Evolutionary conservation across 2,329 filamentous ascomycete species (phyloP).

Genomic region (Lecanicillium sp.): DNA sequence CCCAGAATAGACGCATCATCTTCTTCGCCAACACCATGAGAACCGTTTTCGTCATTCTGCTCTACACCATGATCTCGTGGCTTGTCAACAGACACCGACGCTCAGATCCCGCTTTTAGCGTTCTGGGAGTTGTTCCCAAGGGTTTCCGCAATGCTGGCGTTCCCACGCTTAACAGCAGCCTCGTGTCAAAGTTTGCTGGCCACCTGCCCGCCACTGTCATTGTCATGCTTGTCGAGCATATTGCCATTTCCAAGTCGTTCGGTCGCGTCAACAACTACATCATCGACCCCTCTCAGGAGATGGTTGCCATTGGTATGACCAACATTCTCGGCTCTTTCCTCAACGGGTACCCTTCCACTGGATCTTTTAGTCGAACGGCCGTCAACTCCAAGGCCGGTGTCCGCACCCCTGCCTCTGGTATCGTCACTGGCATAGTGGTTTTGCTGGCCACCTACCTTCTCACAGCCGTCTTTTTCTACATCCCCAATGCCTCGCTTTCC

Average conservation of each 20-base stretch:
- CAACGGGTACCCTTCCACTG: conserved; percentile 78
- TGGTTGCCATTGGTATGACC: conserved; percentile 69
- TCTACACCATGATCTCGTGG: conserved; percentile 90
- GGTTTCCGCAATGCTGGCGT: conserved; percentile 37
- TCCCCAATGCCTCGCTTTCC: conserved; percentile 68
- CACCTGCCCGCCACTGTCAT: conserved; percentile 70
- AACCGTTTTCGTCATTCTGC: conserved; percentile 82
- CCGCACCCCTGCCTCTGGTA: conserved; percentile 76
- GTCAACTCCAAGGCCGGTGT: conserved; percentile 95
- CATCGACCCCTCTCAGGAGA: conserved; percentile 72
- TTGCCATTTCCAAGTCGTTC: conserved; percentile 78
- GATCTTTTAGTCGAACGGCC: conserved; percentile 84
- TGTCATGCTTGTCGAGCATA: conserved; percentile 74
- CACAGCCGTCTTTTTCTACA: conserved; percentile 81
- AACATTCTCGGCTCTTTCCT: conserved; percentile 74
- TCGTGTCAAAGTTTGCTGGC: conserved; percentile 41
- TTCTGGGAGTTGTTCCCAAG: conserved; percentile 72
- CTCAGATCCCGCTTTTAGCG: conserved; percentile 61
- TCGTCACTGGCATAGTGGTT: conserved; percentile 77
- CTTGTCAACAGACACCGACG: conserved; percentile 67
- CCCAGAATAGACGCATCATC: conserved; percentile 63
- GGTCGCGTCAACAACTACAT: conserved; percentile 75
- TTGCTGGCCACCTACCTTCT: conserved; percentile 79
- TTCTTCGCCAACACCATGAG: conserved; percentile 92
- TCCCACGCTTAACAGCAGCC: conserved; percentile 8